phyloP scores from a whole-genome alignment of 2,329 filamentous ascomycete species.

The Bisporella sp. region DNA sequence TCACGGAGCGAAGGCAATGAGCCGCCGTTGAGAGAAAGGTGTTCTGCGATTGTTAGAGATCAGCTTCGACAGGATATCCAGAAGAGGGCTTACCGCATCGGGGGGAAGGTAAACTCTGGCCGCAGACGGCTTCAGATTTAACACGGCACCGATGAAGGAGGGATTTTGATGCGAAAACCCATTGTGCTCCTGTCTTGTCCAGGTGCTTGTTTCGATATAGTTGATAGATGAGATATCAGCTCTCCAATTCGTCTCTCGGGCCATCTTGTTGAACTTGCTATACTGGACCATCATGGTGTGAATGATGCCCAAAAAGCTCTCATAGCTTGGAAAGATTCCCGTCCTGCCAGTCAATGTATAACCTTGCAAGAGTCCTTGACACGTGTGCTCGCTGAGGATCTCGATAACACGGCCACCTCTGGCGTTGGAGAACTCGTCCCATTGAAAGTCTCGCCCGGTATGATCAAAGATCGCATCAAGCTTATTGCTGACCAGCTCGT shows the following conservation, averaged over 20 bases:
- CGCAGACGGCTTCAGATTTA: slow-evolving; percentile 54
- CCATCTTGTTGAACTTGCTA: slow-evolving; percentile 61
- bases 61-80: neutral
- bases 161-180: slow-evolving; percentile 65
- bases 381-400: slow-evolving; percentile 58
- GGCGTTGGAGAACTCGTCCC: slow-evolving; percentile 54
- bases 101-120: slow-evolving; percentile 60
- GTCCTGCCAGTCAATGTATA: slow-evolving; percentile 59
- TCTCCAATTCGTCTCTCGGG: slow-evolving; percentile 50
- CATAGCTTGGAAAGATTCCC: slow-evolving; percentile 59
- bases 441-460: slow-evolving; percentile 58
- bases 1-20: slow-evolving; percentile 54
- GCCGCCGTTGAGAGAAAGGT: slow-evolving; percentile 58
- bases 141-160: slow-evolving; percentile 58
- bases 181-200: slow-evolving; percentile 62
- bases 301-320: slow-evolving; percentile 60
- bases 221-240: slow-evolving; percentile 53
- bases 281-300: slow-evolving; percentile 70
- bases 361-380: slow-evolving; percentile 53
- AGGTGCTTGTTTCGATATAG: slow-evolving; percentile 61
- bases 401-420: slow-evolving; percentile 58
- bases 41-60: slow-evolving; percentile 38
- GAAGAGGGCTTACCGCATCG: slow-evolving; percentile 38
- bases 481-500: slow-evolving; percentile 63
- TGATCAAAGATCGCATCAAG: slow-evolving; percentile 48